phyloP scores from a whole-genome alignment of 23 red algal genomes.

The Pyropia yezoensis region DNA sequence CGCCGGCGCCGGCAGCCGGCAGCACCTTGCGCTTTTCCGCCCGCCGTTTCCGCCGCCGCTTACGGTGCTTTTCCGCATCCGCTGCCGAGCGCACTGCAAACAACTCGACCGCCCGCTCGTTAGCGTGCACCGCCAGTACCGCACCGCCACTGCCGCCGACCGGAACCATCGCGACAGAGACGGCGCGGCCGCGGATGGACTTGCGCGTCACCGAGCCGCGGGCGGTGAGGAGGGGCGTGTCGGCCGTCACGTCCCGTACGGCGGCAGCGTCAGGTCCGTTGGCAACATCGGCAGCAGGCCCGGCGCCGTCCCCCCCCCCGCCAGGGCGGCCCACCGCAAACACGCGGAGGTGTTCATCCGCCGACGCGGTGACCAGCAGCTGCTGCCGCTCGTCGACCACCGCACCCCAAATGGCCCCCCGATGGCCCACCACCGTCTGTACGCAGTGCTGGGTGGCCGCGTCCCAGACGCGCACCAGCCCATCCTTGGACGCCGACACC shows the following conservation, averaged over 20 bases:
- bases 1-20: not conserved
- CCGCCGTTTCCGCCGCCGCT: conserved; percentile 22
- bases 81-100: conserved; percentile 22
- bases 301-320: not conserved
- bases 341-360: conserved; percentile 28
- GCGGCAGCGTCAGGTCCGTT: not conserved
- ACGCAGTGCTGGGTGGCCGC: conserved; percentile 52
- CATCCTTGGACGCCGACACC: conserved; percentile 63
- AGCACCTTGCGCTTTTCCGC: conserved; percentile 11
- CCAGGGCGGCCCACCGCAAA: conserved; percentile 1
- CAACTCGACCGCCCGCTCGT: conserved; percentile 47
- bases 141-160: not conserved
- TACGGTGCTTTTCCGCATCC: conserved; percentile 45
- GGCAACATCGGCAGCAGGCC: not conserved
- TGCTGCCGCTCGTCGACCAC: conserved; percentile 7
- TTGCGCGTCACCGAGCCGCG: conserved; percentile 18
- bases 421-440: conserved; percentile 75
- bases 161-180: conserved; percentile 2
- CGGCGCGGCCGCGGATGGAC: conserved; percentile 18
- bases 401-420: conserved; percentile 50
- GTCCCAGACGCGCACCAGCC: conserved; percentile 47
- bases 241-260: not conserved
- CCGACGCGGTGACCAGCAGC: conserved; percentile 48
- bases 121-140: conserved; percentile 23
- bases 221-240: conserved; percentile 6